Base-by-base conservation (phyloP, 495 filamentous ascomycete genomes). In the Daldinia caldariorum region DNA sequence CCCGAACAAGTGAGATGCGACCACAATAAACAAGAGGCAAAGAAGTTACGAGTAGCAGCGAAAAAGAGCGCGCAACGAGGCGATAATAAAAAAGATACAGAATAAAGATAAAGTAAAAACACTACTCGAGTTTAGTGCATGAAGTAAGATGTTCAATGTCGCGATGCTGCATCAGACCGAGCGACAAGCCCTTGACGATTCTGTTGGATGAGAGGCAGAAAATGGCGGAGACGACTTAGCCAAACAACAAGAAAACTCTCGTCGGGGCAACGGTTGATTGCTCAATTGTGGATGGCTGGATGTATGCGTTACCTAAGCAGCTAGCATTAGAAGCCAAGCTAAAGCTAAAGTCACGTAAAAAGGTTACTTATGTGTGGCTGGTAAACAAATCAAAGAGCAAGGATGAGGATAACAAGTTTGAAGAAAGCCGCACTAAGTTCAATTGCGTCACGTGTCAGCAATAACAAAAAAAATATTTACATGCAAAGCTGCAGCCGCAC, bases 171-270 rank as follows among this genome's bases (percentile, higher is more conserved):
- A n/a, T 65, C 26, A 38, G 51, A 16, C 14, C 53, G 26, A 34
- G 38, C 57, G 53, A 59, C 38, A 34, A 59, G 56, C 9, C 26
- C 41, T 39, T 63, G 43, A 31, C 37, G 45, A 35, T 66, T 69
- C 41, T 61, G 58, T 35, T 56, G 34, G 56, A 59, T 63, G 38
- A 59, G 47, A 65, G 69, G 61, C 59, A 74, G 64, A 72, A 58
- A 56, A 66, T 65, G 68, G 63, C 58, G 56, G 65, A 69, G 65
- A 61, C 53, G 39, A 66, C 39, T 41, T 41, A 60, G 61, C 72
- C 69, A 76, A 76, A 76, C 74, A 77, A 77, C 74, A 77, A 74
- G 70, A 76, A 73, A 73, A 57, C 62, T 73, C 74, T 77, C 73
- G 76, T 76, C 73, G 69, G 71, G 75, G 71, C 74, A 76, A 75